Conservation (phyloP, 2,329 filamentous ascomycete species). For the Neurospora crassa region DNA sequence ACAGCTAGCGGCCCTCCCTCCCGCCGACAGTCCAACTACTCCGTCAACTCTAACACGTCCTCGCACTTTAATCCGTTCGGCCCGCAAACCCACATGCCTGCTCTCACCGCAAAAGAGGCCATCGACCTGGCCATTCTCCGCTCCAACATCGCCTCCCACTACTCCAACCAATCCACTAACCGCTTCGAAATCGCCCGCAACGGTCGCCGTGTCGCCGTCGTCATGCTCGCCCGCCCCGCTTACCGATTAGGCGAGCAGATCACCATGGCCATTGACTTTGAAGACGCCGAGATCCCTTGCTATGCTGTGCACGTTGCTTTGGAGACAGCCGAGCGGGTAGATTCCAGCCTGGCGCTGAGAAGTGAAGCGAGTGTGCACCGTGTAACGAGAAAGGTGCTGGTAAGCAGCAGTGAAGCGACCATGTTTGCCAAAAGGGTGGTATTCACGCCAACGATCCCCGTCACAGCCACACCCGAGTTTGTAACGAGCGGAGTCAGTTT, state of each 20-base stretch:
- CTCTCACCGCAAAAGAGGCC: constrained; percentile 63
- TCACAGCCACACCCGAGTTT: constrained; percentile 79
- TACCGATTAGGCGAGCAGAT: constrained; percentile 86
- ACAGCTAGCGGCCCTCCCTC: constrained; percentile 48
- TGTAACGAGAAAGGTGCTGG: constrained; percentile 75
- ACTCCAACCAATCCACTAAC: constrained; percentile 73
- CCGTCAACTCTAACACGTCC: constrained; percentile 12
- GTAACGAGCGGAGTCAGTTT: constrained; percentile 80
- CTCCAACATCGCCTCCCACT: constrained; percentile 54
- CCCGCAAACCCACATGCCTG: constrained; percentile 29
- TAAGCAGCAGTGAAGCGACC: constrained; percentile 69
- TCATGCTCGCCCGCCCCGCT: constrained; percentile 79
- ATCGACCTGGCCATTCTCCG: constrained; percentile 87
- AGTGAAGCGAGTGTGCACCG: constrained; percentile 79
- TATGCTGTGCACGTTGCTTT: constrained; percentile 78
- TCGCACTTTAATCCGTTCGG: not conserved
- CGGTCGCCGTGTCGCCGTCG: constrained; percentile 81
- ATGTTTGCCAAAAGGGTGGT: constrained; percentile 70
- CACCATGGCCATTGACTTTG: constrained; percentile 76
- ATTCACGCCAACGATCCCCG: constrained; percentile 76
- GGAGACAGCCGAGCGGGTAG: constrained; percentile 79
- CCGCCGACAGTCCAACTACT: constrained; percentile 40
- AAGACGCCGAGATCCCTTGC: constrained; percentile 65
- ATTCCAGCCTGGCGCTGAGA: constrained; percentile 69
- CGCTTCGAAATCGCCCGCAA: constrained; percentile 91